Base-by-base conservation (phyloP, 1,284 basidiomycete species). In the Austroboletus niveus region DNA sequence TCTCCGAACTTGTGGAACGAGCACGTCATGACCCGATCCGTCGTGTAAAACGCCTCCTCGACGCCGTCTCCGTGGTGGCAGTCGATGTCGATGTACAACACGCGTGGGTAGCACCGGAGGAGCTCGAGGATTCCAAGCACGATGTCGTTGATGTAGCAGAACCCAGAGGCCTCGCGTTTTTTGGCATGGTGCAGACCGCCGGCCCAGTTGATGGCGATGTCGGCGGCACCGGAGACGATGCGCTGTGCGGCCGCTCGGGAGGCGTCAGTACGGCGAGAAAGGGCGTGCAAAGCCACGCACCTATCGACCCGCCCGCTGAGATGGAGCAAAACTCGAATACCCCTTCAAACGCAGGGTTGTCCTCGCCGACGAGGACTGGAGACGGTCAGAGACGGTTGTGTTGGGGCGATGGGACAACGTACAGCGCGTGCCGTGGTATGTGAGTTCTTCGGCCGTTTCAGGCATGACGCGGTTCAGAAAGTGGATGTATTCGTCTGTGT, bases 61-160 rank as follows among this genome's bases (percentile, higher is more conserved):
- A 99, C 96, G 17, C 96, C 97, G 66, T 99, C 97, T 8, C 96
- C 96, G 63, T 99, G 96, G 69, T 98, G 96, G 51, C 94, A 94
- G 71, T 99, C 96, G 52, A 99, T 96, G 71, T 99, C 96, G 67
- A 99, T 91, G 71, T 99, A 99, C 24, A 99, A 76, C 2, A 99
- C 95, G 51, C 97, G 89, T 0, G 91, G 84, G 64, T 83, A 85
- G 45, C 75, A 83, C 60, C 92, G 81, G 12, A 96, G 75, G 12
- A 97, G 82, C 71, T 97, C 94, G 39, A 97, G 79, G 42, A 95
- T 94, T 27, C 85, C 85, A 40, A 96, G 83, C 1, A 96, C 92
- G 65, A 96, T 97, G 69, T 96, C 94, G 72, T 99, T 98, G 70
- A 97, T 86, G 74, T 98, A 98, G 78, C 94, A 98, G 74, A 98